phyloP scores from a whole-genome alignment of 2,329 filamentous ascomycete species.

The Verticillium nonalfalfae region DNA sequence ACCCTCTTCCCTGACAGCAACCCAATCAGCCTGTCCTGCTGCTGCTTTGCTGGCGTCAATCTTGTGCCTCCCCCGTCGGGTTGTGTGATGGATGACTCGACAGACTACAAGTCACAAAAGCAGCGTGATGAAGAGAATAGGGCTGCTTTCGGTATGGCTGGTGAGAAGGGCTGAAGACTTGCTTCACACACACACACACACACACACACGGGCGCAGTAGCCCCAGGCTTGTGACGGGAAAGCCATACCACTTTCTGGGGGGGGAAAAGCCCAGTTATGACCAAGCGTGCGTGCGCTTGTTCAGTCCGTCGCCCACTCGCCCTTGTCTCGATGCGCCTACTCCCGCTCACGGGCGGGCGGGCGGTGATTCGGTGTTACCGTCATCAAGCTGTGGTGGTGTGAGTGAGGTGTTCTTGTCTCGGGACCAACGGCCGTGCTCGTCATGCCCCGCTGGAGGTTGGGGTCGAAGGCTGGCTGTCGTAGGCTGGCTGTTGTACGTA shows the following conservation, averaged over 20 bases:
- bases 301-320: too few relatives aligned
- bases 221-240: background rate
- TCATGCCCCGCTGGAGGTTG: background rate
- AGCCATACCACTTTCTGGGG: background rate
- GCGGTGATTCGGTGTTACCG: background rate
- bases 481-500: too few relatives aligned
- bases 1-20: background rate
- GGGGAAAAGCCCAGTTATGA: background rate
- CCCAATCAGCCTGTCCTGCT: background rate
- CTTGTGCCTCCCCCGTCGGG: background rate
- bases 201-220: background rate
- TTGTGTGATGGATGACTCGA: background rate
- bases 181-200: too few relatives aligned
- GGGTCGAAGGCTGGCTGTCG: too few relatives aligned
- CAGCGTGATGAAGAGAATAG: background rate
- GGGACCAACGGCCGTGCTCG: background rate
- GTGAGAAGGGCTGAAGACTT: background rate
- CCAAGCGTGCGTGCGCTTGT: too few relatives aligned
- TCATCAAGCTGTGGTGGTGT: background rate
- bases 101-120: background rate
- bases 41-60: background rate
- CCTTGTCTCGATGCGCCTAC: background rate
- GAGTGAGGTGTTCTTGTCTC: background rate
- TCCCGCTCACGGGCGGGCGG: background rate
- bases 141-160: background rate